Evolutionary conservation across 2,329 filamentous ascomycete species (phyloP), one percentile per base, ranked within the genome.

Genomic region (Epichloe elymi): DNA sequence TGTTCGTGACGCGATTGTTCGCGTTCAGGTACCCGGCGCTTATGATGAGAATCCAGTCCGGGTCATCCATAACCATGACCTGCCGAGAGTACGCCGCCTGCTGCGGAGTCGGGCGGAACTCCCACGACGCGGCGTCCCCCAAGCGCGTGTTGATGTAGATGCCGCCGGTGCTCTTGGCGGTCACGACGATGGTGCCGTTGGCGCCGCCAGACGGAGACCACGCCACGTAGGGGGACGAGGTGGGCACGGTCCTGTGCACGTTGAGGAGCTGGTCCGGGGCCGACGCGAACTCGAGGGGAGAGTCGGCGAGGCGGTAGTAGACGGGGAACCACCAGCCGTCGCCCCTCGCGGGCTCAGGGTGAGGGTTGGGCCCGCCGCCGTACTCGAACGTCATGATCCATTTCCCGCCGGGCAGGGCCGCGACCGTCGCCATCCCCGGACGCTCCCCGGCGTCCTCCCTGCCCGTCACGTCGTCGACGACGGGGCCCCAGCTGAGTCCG

Each of bases 321-420:
- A 46, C 12, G 4, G 45, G 45, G 20, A 38, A 46, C 7, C 26
- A 30, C 26, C 8, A 30, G 8, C 7, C 26, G 26, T 30, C 2
- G 26, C 26, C 26, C 26, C 26, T 30, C 26, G 26, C 7, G 26
- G 26, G 26, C 1, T 30, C 26, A 2, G 20, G 11, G 19, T 19
- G 19, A 12, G 45, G 45, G 8, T 38, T 46, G 1, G 35, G 19
- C 5, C 46, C 46, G n/a, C 46, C 46, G 26, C 37, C 20, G 37
- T 48, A 48, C 46, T 48, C 46, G 19, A 48, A 48, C 5, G 23
- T 40, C 46, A 48, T 41, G 20, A 48, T 33, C 20, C 26, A 48
- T n/a, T 20, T 41, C 6, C 36, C 36, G n/a, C 30, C 20, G 4
- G 46, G 37, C 15, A 39, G 36, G 23, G 6, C 5, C 10, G 37